Conservation (phyloP, 805 yeast species). For the Wickerhamomyces alni region DNA sequence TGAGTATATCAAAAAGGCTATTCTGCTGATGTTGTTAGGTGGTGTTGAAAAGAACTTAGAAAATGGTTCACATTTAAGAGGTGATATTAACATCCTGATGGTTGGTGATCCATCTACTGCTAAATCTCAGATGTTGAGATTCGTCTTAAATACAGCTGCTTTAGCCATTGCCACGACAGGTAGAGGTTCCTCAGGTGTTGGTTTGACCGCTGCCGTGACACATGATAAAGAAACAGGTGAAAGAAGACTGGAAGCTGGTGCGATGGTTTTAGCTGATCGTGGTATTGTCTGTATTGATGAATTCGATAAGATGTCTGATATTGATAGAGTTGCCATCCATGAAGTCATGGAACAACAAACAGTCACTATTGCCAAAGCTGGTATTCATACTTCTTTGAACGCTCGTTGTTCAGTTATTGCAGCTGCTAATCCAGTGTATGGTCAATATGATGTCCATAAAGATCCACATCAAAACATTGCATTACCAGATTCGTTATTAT, state of each 20-base stretch:
- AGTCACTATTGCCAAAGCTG: conserved; percentile 96
- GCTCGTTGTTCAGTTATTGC: conserved; percentile 97
- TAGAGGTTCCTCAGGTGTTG: conserved; percentile 99
- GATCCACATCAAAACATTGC: conserved; percentile 97
- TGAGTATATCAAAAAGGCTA: conserved; percentile 86
- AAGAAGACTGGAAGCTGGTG: conserved; percentile 95
- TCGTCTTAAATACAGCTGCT: conserved; percentile 91
- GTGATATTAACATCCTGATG: conserved; percentile 93
- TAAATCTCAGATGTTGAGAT: conserved; percentile 90
- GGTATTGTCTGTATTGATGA: conserved; percentile 98
- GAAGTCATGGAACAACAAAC: conserved; percentile 99
- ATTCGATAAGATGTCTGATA: conserved; percentile 96
- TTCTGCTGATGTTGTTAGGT: conserved; percentile 83
- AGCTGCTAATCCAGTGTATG: conserved; percentile 96
- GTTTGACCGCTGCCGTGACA: conserved; percentile 98
- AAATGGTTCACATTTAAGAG: conserved; percentile 95
- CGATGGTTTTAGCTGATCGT: conserved; percentile 96
- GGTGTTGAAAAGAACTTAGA: conserved; percentile 92
- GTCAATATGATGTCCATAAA: conserved; percentile 92
- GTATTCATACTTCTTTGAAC: conserved; percentile 91
- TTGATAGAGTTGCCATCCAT: conserved; percentile 95
- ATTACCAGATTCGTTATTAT: conserved; percentile 88
- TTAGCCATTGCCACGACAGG: conserved; percentile 98
- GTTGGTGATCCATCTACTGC: conserved; percentile 99
- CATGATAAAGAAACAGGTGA: conserved; percentile 96